Evolutionary conservation across 1,284 basidiomycete genomes (phyloP), one percentile per base, ranked within the genome.

Genomic region (Trametes hirsuta): DNA sequence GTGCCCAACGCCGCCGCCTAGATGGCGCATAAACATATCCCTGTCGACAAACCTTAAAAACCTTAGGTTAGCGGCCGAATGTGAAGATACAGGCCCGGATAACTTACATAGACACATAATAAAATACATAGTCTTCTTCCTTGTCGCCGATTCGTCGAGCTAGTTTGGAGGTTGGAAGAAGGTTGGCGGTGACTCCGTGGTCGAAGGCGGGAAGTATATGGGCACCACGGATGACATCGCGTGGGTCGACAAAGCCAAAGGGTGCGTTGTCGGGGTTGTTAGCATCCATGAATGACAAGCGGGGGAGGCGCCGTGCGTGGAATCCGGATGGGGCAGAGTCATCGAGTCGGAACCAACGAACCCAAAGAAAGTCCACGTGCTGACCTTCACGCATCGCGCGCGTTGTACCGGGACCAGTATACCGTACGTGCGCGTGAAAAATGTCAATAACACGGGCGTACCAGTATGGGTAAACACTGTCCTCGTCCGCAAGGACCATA

Each of bases 171-270:
- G 58, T 58, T 2, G 21, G 35, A 2, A 77, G 55, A 8, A 66
- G 35, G 1, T 59, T 49, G 0, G 21, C 30, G 0, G 74, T 76
- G 1, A 37, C 48, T 2, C 73, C 75, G 41, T 66, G 47, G 1
- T 24, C 14, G 58, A 78, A 79, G 0, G 64, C 68, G 2, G 76
- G 77, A 36, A 79, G 72, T 0, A 79, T 62, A 57, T 81, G 80
- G 24, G 62, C 65, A 0, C 67, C 74, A 2, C 71, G 70, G n/a
- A 80, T 64, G 36, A 81, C 67, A 2, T 71, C 61, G 0, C 57
- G 42, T 0, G 78, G 79, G 58, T 78, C 72, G 3, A 81, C 52
- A 56, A 81, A 81, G 1, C 74, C 74, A 65, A 79, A 81, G 0
- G 76, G 71, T 11, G 64, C 61, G 0, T 62, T 44, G 44, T 75